Base-by-base conservation (phyloP, 345 rosid species). In the Populus nigra region DNA sequence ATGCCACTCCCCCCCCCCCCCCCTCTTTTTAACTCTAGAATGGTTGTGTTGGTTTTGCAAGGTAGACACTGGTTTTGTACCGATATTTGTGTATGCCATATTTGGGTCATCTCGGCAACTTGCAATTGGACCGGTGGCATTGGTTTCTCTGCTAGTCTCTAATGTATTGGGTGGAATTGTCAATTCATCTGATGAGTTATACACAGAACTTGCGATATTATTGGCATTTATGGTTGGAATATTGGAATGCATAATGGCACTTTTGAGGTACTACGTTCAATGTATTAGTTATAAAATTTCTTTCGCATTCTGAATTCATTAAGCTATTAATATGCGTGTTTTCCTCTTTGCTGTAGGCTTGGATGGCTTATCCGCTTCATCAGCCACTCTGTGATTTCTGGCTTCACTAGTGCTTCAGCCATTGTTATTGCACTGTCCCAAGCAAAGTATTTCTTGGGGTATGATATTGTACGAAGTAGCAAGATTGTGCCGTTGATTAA, bases 291-390 rank as follows among this genome's bases (percentile, higher is more conserved):
- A 27, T 31, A 29, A 53, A 15, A 29, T 3, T 74, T 61, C 25
- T 71, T 29, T 74, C 36, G 16, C 68, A 5, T 45, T 66, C 11
- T 57, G n/a, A 9, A 23, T n/a, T 59, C 13, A 59, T 59, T 10
- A 59, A 23, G 65, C n/a, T 59, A 59, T 20, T 4, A 5, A 23
- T 25, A 25, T 76, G 61, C 10, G 62, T 73, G 33, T 53, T 12
- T 70, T 70, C 45, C 66, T 81, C 45, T 49, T 59, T 55, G 80
- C 78, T 74, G 33, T 81, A 96, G 99, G 91, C 98, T 96, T 83
- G 99, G 99, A 73, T 96, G 99, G 99, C 88, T 96, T 76, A 89
- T 96, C 77, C 98, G 99, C 75, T 96, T 96, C 89, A 92, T 96
- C 81, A 94, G 99, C 82, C 99, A 92, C 85, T 92, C 99, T 57